Evolutionary conservation across 495 filamentous ascomycete species (phyloP).

Genomic region (Lindgomyces ingoldianus): DNA sequence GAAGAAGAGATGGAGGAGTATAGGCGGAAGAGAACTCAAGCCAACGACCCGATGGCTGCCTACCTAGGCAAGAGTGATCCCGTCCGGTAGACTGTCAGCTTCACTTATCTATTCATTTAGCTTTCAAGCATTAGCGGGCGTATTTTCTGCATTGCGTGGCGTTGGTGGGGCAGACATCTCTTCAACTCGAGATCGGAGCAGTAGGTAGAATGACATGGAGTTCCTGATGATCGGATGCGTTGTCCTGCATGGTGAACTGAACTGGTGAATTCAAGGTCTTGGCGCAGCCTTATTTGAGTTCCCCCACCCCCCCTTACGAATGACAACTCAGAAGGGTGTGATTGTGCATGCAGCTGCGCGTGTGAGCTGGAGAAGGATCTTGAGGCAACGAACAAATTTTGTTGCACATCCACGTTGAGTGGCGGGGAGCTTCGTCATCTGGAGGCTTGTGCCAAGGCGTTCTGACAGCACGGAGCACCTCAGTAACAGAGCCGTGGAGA

Average conservation of each 20-base stretch:
- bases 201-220: conserved; percentile 32
- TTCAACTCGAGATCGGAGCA: conserved; percentile 14
- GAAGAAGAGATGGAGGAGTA: conserved; percentile 85
- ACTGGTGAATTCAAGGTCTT: conserved; percentile 13
- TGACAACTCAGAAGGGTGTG: conserved; percentile 25
- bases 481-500: not conserved
- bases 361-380: conserved; percentile 18
- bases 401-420: conserved; percentile 7
- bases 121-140: conserved; percentile 4
- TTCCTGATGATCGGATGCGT: conserved; percentile 33
- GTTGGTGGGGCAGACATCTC: conserved; percentile 7
- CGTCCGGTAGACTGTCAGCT: conserved; percentile 25
- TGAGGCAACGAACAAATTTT: not conserved
- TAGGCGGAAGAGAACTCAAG: conserved; percentile 65
- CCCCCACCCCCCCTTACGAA: conserved; percentile 11
- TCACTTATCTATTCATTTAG: not conserved
- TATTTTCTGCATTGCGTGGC: conserved; percentile 32
- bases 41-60: conserved; percentile 83
- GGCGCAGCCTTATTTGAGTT: conserved; percentile 10
- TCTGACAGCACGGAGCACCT: conserved; percentile 3
- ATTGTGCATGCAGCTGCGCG: conserved; percentile 27
- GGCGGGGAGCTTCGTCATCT: conserved; percentile 32
- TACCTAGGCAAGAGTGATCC: conserved; percentile 64
- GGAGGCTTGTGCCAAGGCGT: conserved; percentile 5
- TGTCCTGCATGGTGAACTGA: conserved; percentile 28